phyloP scores from a whole-genome alignment of 495 filamentous ascomycete species.

The Clavariopsis aquatica region DNA sequence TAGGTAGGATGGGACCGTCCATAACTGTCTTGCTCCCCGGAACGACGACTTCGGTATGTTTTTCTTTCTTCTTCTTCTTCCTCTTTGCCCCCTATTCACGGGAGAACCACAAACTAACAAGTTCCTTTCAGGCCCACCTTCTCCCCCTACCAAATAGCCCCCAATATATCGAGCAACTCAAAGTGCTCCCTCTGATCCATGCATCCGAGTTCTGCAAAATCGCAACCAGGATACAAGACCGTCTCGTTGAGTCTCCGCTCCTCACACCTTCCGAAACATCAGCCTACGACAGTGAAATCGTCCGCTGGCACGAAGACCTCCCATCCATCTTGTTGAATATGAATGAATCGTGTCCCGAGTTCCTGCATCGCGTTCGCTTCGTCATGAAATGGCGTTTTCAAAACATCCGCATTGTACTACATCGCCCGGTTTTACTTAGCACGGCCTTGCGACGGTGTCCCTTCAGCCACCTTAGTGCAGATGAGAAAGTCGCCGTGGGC shows the following conservation, averaged over 20 bases:
- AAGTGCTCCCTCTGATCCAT: slow-evolving; percentile 70
- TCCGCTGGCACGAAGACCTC: slow-evolving; percentile 70
- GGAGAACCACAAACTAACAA: background rate
- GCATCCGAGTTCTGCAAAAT: slow-evolving; percentile 82
- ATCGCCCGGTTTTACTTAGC: slow-evolving; percentile 71
- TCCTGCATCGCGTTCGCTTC: slow-evolving; percentile 66
- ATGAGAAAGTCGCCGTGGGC: slow-evolving; percentile 69
- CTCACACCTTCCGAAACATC: slow-evolving; percentile 65
- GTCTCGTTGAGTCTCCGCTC: slow-evolving; percentile 67
- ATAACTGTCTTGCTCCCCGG: slow-evolving; percentile 71
- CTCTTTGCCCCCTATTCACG: too few relatives aligned
- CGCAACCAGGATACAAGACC: slow-evolving; percentile 73
- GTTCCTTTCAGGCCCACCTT: slow-evolving; percentile 15
- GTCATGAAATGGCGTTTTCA: slow-evolving; percentile 84
- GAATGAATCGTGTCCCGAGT: slow-evolving; percentile 68
- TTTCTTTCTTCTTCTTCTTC: too few relatives aligned
- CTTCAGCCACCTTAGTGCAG: slow-evolving; percentile 57
- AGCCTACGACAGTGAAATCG: slow-evolving; percentile 65
- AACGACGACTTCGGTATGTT: slow-evolving; percentile 46
- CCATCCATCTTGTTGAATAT: slow-evolving; percentile 64
- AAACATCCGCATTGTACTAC: slow-evolving; percentile 77
- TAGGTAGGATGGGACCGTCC: slow-evolving; percentile 71
- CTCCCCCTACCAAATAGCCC: slow-evolving; percentile 19
- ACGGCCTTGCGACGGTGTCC: slow-evolving; percentile 66
- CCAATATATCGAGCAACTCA: slow-evolving; percentile 54